Percentiles rank a stretch among this genome's conserved stretches.
Conservation (phyloP, 148 eudicot species). For the Rhododendron simsii region DNA sequence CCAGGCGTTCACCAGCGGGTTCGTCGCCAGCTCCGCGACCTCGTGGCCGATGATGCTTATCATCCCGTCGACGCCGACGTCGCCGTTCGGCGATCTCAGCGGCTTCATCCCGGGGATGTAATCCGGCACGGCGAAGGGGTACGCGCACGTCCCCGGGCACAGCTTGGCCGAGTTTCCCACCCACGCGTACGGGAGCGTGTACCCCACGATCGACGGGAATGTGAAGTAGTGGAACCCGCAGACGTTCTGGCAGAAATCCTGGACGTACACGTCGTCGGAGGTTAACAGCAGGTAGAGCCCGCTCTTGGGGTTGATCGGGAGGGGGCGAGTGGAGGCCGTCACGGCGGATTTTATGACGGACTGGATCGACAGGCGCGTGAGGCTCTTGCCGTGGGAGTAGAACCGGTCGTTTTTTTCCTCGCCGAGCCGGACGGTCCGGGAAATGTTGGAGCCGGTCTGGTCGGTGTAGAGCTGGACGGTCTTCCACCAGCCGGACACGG, state of each 20-base stretch:
- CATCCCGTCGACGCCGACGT: constrained; percentile 83
- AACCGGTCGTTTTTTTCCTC: constrained; percentile 72
- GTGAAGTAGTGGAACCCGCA: constrained; percentile 97
- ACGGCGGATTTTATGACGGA: constrained; percentile 70
- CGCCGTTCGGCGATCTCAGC: constrained; percentile 62
- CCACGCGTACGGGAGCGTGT: constrained; percentile 93
- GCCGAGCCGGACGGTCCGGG: constrained; percentile 51
- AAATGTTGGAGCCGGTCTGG: constrained; percentile 75
- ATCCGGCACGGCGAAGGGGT: constrained; percentile 73
- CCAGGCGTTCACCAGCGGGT: constrained; percentile 91
- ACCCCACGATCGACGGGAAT: constrained; percentile 79
- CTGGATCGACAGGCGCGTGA: constrained; percentile 73
- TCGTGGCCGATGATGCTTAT: constrained; percentile 85
- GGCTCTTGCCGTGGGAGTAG: constrained; percentile 67
- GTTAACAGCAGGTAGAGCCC: constrained; percentile 79
- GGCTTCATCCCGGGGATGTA: constrained; percentile 71
- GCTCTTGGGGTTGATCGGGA: constrained; percentile 59
- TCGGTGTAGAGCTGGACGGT: constrained; percentile 82
- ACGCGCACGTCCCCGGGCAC: constrained; percentile 80
- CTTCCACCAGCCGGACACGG: constrained; percentile 82
- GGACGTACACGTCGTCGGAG: constrained; percentile 67
- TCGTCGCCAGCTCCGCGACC: constrained; percentile 72
- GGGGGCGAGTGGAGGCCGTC: constrained; percentile 53
- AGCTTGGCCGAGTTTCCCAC: constrained; percentile 75
- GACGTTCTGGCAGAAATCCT: constrained; percentile 68